Evolutionary conservation across 192 early-diverging fungal species (phyloP).

Genomic region (Allomyces macrogynus): DNA sequence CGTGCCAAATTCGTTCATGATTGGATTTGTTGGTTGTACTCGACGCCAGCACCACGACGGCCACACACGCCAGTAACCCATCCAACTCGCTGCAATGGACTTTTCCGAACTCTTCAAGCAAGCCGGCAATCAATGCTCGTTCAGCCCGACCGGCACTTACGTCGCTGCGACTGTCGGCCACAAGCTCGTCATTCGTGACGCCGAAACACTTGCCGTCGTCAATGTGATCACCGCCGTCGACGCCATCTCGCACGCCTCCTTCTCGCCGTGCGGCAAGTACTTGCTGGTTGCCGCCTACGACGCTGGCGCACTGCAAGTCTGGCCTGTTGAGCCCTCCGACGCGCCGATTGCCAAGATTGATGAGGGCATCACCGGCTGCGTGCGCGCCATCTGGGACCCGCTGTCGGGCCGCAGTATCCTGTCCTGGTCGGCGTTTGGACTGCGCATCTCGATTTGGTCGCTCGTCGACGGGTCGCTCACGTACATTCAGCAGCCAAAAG

Average conservation of each 20-base stretch:
- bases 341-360: background rate
- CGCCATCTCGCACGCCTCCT: background rate
- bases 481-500: slow-evolving; percentile 56
- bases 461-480: slow-evolving; percentile 23
- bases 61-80: too few relatives aligned
- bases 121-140: background rate
- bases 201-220: background rate
- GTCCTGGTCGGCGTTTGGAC: background rate
- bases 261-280: background rate
- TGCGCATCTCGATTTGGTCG: slow-evolving; percentile 48
- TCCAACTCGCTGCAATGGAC: background rate
- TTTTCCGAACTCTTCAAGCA: background rate
- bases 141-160: background rate
- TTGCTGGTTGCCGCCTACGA: background rate
- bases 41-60: too few relatives aligned
- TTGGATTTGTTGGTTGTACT: too few relatives aligned
- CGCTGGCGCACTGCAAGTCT: background rate
- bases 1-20: too few relatives aligned
- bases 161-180: background rate
- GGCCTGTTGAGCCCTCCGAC: background rate
- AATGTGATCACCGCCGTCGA: background rate
- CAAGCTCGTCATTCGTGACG: background rate
- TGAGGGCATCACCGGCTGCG: background rate
- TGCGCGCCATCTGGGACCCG: background rate
- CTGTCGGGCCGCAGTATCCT: background rate